Conservation (phyloP, 164 flowering plant species). For the Aristolochia contorta region DNA sequence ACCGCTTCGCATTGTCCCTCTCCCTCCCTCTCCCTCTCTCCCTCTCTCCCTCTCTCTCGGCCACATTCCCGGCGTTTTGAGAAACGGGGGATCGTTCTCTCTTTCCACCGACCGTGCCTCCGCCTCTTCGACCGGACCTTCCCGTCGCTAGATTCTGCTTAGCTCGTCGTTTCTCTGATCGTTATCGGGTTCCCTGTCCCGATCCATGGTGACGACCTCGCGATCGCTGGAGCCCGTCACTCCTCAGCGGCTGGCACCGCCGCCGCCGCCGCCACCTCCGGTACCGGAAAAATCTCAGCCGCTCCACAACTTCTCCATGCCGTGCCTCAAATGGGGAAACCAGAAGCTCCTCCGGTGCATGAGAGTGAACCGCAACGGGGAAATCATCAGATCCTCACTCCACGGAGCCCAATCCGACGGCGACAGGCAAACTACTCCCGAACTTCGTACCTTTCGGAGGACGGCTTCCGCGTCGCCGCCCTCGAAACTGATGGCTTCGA, state of each 20-base stretch:
- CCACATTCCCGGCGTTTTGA: neutral
- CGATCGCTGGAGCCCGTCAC: neutral
- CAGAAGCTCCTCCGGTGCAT: slow-evolving; percentile 41
- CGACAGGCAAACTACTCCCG: neutral
- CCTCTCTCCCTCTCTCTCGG: neutral
- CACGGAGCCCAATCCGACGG: slow-evolving; percentile 8
- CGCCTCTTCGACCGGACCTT: neutral
- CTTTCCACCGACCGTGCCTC: neutral
- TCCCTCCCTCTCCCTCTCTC: neutral
- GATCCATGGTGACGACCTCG: neutral
- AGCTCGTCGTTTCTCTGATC: neutral
- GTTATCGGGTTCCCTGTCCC: neutral
- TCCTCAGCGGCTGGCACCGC: slow-evolving; percentile 12
- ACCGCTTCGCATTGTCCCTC: neutral
- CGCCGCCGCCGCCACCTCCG: slow-evolving; percentile 38
- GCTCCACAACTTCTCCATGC: slow-evolving; percentile 59
- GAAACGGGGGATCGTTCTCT: neutral
- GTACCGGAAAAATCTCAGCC: slow-evolving; percentile 43
- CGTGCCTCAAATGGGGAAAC: slow-evolving; percentile 54
- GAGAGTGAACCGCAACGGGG: slow-evolving; percentile 24
- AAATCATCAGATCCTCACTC: slow-evolving; percentile 18
- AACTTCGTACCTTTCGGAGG: neutral
- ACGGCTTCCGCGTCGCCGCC: slow-evolving; percentile 1
- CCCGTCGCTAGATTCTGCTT: neutral
- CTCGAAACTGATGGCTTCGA: slow-evolving; percentile 3